A percentile compares a stretch with the other conserved stretches of the same genome.
Evolutionary conservation across 2,329 filamentous ascomycete species (phyloP).

Genomic region (Aspergillus chevalieri): DNA sequence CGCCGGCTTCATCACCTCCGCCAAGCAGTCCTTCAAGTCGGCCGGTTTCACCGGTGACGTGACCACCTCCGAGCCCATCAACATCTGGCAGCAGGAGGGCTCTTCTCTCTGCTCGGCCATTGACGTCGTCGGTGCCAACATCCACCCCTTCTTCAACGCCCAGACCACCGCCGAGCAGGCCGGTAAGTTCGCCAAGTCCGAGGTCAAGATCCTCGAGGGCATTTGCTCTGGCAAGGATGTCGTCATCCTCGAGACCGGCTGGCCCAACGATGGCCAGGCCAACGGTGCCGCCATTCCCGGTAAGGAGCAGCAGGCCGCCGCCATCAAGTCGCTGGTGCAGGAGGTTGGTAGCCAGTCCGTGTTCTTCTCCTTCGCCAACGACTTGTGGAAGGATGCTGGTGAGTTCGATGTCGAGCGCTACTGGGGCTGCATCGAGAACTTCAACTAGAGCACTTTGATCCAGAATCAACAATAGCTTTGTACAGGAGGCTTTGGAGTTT

Average conservation of each 20-base stretch:
- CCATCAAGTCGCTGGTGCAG: slow-evolving; percentile 65
- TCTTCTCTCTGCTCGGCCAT: slow-evolving; percentile 62
- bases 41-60: slow-evolving; percentile 67
- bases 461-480: too few relatives aligned
- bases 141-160: slow-evolving; percentile 91
- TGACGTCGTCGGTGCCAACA: slow-evolving; percentile 76
- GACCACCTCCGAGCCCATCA: slow-evolving; percentile 82
- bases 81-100: slow-evolving; percentile 62
- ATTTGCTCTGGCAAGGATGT: slow-evolving; percentile 67
- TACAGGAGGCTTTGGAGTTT: too few relatives aligned
- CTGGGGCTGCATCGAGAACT: slow-evolving; percentile 63
- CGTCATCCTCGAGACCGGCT: slow-evolving; percentile 85
- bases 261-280: slow-evolving; percentile 64
- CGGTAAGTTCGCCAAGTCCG: slow-evolving; percentile 66
- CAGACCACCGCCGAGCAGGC: slow-evolving; percentile 57
- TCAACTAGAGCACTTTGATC: slow-evolving; percentile 16
- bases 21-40: slow-evolving; percentile 56
- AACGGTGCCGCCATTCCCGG: slow-evolving; percentile 71
- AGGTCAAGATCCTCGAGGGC: slow-evolving; percentile 64
- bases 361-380: slow-evolving; percentile 76
- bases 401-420: slow-evolving; percentile 67
- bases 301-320: slow-evolving; percentile 58
- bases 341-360: slow-evolving; percentile 62
- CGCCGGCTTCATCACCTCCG: slow-evolving; percentile 60
- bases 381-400: slow-evolving; percentile 72